Evolutionary conservation across 257 asterid genomes (phyloP).

Genomic region (Solanum raphanifolium): DNA sequence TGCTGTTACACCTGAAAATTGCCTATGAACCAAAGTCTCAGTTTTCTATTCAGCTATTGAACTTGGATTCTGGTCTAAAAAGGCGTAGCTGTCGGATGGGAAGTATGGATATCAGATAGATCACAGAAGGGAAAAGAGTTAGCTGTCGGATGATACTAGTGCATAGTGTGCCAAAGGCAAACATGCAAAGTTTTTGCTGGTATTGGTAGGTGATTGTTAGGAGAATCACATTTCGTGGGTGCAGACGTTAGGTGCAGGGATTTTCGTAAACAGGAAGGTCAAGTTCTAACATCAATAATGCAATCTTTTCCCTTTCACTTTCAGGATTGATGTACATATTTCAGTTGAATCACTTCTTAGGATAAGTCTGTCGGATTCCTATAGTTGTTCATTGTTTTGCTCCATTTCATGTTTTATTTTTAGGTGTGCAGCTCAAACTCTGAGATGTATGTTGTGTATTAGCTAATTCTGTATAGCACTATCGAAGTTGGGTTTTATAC

Average conservation of each 20-base stretch:
- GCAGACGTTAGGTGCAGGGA: constrained; percentile 9
- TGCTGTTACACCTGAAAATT: constrained; percentile 14
- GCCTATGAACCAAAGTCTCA: not conserved
- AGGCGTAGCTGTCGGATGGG: not conserved
- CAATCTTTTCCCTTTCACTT: not conserved
- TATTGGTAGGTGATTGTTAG: constrained; percentile 29
- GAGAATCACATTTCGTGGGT: constrained; percentile 2
- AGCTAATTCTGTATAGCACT: not conserved
- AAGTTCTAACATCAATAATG: constrained; percentile 22
- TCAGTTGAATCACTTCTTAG: not conserved
- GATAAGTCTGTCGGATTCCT: not conserved
- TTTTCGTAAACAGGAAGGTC: constrained; percentile 1
- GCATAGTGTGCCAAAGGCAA: constrained; percentile 45
- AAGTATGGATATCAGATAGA: not conserved
- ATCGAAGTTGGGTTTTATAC: not conserved
- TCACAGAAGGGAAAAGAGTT: not conserved
- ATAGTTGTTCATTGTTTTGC: not conserved
- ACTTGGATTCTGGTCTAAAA: not conserved
- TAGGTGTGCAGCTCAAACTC: not conserved
- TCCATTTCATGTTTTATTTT: not conserved
- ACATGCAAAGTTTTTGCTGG: constrained; percentile 34
- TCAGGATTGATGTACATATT: constrained; percentile 13
- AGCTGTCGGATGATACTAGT: constrained; percentile 15
- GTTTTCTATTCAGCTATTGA: not conserved
- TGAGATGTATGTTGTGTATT: not conserved